Base-by-base conservation (phyloP, 495 filamentous ascomycete genomes). In the Penicillium cataractarum region DNA sequence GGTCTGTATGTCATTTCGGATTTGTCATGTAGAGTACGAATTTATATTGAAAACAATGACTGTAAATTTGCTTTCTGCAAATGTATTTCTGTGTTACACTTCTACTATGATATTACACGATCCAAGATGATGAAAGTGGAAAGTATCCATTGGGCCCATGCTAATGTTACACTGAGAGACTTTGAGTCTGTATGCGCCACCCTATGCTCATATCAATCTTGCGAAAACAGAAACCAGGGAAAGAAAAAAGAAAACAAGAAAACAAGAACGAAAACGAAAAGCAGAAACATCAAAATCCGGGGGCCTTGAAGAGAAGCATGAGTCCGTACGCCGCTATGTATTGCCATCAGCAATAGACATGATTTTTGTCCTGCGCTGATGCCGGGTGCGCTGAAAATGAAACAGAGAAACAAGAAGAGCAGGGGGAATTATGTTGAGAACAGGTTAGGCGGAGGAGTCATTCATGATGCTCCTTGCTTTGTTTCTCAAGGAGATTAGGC, bases 1-100 rank as follows among this genome's bases (percentile, higher is more conserved):
- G 55, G 40, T 24, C 27, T 65, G 54, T 65, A 48, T 44, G 61
- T 35, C 32, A 42, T 66, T 63, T 44, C 58, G 54, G 49, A 49
- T 49, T 33, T 50, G 22, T 53, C 42, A 66, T 69, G 64, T 66
- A 69, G 54, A 69, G 57, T 65, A 70, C 65, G 65, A 67, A 70
- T 67, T 39, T 56, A 7, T 4, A 50, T 29, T 50, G 21, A 26
- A 50, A 29, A 12, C 3, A 31, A 27, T 29, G n/a, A 7, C 15
- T 42, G 39, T 42, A n/a, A 42, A 19, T 19, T n/a, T 42, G 17
- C n/a, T 42, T 39, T 39, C 4, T 15, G 6, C 17, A 12, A 1
- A 37, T 17, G 15, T 39, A 13, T 4, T 17, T 19, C 39, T 19
- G 19, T 21, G 24, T 2, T 3, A 6, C 12, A 26, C 22, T 52